Evolutionary conservation across 305 asterid genomes (phyloP).

Genomic region (Fraxinus sp.): DNA sequence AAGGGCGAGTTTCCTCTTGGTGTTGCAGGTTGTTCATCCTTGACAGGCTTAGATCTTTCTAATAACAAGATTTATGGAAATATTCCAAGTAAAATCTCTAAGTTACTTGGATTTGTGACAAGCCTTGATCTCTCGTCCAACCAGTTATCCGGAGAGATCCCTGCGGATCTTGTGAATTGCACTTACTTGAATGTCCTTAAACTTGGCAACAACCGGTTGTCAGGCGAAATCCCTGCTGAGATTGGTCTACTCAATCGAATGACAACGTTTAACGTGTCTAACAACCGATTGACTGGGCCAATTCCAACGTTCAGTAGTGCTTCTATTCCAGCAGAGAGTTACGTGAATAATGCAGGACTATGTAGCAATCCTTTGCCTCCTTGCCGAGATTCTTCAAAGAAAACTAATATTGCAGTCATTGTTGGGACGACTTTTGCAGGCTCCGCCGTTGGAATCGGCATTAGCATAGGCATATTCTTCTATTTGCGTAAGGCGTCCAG

Average conservation of each 20-base stretch:
- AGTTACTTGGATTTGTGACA: conserved; percentile 29
- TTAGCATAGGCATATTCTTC: conserved; percentile 33
- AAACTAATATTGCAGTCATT: conserved; percentile 28
- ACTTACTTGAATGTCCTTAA: conserved; percentile 43
- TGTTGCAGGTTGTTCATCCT: conserved; percentile 39
- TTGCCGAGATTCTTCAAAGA: conserved; percentile 36
- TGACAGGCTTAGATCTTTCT: conserved; percentile 71
- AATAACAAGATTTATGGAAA: conserved; percentile 51
- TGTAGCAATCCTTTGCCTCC: conserved; percentile 50
- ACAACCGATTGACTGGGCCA: conserved; percentile 44
- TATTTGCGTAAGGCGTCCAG: conserved; percentile 35
- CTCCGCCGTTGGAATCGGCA: conserved; percentile 22
- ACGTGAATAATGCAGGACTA: conserved; percentile 50
- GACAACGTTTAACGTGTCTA: conserved; percentile 46
- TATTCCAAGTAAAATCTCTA: conserved; percentile 51
- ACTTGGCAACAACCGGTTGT: conserved; percentile 55
- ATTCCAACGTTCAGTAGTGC: too few relatives aligned
- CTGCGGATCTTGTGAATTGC: conserved; percentile 48
- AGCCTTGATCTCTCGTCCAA: conserved; percentile 66
- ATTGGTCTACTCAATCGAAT: conserved; percentile 50
- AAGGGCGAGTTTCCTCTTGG: conserved; percentile 67
- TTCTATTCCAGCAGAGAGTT: conserved; percentile 33
- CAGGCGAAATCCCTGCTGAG: conserved; percentile 54
- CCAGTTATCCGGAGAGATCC: conserved; percentile 58
- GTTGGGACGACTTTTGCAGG: conserved; percentile 50